Evolutionary conservation across 106 monocot genomes (phyloP), one percentile per base, ranked within the genome.

Genomic region (Iris macrosiphon): DNA sequence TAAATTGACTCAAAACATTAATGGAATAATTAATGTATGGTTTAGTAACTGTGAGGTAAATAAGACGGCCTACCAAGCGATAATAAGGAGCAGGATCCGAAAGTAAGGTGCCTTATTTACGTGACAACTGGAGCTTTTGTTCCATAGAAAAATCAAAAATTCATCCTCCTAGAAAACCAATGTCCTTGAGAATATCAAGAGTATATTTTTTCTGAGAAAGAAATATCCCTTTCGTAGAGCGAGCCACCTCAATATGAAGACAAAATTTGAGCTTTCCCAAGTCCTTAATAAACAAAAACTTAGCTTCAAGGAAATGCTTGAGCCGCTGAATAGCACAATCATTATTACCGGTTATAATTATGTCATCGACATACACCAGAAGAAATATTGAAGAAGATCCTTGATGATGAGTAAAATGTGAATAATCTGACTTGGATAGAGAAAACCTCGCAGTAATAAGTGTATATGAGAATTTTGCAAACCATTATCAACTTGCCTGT

Each of bases 1-100:
- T 55, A 19, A 31, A 55, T 55, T 55, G 54, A 55, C 33, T 55
- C 18, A 32, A 20, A 31, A 17, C 34, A 20, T 55, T 55, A n/a
- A 55, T 33, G 10, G 20, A 31, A 55, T 55, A 55, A 18, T 55
- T n/a, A 34, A 55, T 55, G 20, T 33, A 31, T 34, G 18, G 35
- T 34, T 33, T 31, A 18, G 54, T 31, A 6, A 35, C 33, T 34
- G 35, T 20, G 31, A 55, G 54, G 34, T 35, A 55, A n/a, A 55
- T 18, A 55, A 55, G 54, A 55, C 19, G n/a, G 7, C 19, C 18
- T 17, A 33, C 16, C 18, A 55, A 7, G 32, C 33, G 9, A 27
- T 19, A 33, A 55, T 55, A 55, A 29, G 34, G 17, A 18, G 12
- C 34, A 7, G 32, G 54, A 21, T 55, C 17, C 4, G 32, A 16